Conservation (phyloP, 1,139 yeast genomes). For the Kazachstania sp. region DNA sequence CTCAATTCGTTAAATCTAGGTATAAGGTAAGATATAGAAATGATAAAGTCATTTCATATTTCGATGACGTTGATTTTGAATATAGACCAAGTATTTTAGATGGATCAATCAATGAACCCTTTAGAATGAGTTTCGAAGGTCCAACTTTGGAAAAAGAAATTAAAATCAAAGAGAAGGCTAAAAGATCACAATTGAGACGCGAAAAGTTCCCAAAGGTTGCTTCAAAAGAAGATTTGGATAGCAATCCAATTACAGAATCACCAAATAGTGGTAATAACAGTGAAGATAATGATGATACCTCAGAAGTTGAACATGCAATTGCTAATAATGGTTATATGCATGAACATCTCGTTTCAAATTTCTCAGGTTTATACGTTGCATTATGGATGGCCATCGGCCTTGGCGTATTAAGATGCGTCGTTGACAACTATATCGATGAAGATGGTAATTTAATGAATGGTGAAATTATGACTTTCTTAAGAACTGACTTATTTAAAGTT, state of each 20-base stretch:
- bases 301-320: neutral
- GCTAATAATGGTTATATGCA: neutral
- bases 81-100: conserved; percentile 45
- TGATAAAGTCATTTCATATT: conserved; percentile 30
- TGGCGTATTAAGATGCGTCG: conserved; percentile 7
- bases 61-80: conserved; percentile 41
- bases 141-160: conserved; percentile 25
- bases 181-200: conserved; percentile 12
- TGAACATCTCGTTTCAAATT: conserved; percentile 24
- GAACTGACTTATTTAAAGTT: conserved; percentile 50
- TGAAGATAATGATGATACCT: neutral
- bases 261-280: neutral
- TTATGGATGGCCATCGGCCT: conserved; percentile 62
- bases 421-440: conserved; percentile 22
- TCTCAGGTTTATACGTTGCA: conserved; percentile 58
- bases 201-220: neutral
- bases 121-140: conserved; percentile 22
- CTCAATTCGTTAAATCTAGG: neutral
- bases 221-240: neutral
- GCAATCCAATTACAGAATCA: neutral
- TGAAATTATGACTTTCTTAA: conserved; percentile 37
- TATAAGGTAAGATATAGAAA: conserved; percentile 4
- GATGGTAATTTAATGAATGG: conserved; percentile 37
- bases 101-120: conserved; percentile 30
- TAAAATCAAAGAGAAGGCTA: conserved; percentile 11